phyloP scores from a whole-genome alignment of 1,139 yeast species.

The Suhomyces ambrosiae region DNA sequence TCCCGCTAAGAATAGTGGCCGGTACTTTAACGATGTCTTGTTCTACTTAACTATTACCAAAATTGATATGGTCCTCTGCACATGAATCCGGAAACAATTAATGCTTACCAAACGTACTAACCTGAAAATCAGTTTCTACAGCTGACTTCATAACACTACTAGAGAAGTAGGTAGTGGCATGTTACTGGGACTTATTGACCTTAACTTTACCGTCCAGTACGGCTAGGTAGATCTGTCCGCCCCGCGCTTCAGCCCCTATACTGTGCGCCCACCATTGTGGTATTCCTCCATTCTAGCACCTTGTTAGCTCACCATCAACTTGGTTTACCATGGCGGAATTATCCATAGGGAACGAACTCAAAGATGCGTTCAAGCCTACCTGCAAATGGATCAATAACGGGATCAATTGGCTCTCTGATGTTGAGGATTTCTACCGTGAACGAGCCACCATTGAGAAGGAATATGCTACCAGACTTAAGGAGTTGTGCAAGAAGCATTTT shows the following conservation, averaged over 20 bases:
- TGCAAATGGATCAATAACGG: conserved; percentile 78
- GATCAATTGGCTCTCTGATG: conserved; percentile 71
- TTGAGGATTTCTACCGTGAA: conserved; percentile 82
- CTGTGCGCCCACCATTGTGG: no score
- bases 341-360: conserved; percentile 66
- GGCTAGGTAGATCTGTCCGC: neutral
- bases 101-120: no score
- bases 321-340: conserved; percentile 11
- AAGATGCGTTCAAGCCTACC: conserved; percentile 78
- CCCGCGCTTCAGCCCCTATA: neutral
- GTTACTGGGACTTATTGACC: no score
- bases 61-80: no score
- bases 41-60: no score
- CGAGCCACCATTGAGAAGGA: conserved; percentile 82
- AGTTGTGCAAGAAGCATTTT: conserved; percentile 68
- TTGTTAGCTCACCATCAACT: conserved; percentile 1
- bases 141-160: no score
- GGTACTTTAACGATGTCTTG: no score
- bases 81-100: no score
- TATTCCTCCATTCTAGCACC: neutral
- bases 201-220: no score
- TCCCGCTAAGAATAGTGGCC: no score
- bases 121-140: no score
- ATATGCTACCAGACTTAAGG: conserved; percentile 68
- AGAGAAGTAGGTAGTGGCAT: no score